Base-by-base conservation (phyloP, 1,284 basidiomycete genomes). In the Chalciporus piperatoides region DNA sequence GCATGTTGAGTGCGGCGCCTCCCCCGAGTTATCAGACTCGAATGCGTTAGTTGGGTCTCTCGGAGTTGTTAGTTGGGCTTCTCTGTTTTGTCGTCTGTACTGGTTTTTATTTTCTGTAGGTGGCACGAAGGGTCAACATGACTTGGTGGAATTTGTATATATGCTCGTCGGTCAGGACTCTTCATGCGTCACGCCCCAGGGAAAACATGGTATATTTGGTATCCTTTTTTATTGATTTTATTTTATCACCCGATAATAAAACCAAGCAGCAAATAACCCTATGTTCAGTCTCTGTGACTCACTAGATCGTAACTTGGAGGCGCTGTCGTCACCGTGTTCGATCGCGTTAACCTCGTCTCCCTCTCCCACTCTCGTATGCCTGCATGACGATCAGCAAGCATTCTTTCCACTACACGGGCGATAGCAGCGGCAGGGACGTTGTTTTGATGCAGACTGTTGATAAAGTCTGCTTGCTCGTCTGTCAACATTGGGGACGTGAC, bases 381-480 rank as follows among this genome's bases (percentile, higher is more conserved):
- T 21, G 58, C 54, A 37, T 59, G 47, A 30, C 40, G 48, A 41
- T 59, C 61, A 7, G 38, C 61, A 40, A 61, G 53, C 55, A 64
- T 62, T 6, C 51, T 48, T 17, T 62, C 53, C 45, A 62, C 32
- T 40, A 62, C 52, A 6, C 57, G 54, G 12, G 60, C 61, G 27
- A 62, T 59, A 2, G 54, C 55, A 12, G 59, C 51, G 4, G 59
- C 58, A 17, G 56, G 56, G 6, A 63, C 47, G 6, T 63, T 55
- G 25, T 47, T 51, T 2, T 46, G 55, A 37, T 52, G 37, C 15
- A 51, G 37, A 30, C 42, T 51, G 28, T 55, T 55, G 39, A 59
- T 54, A 35, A 61, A 61, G 53, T 56, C 60, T 5, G 55, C 53
- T 21, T 56, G 60, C 42, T 57, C 54, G 40, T 63, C 61, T 6